A percentile compares a stretch with the other conserved stretches of the same genome.
Evolutionary conservation across 768 basidiomycete species (phyloP).

Genomic region (Ramaria sp.): DNA sequence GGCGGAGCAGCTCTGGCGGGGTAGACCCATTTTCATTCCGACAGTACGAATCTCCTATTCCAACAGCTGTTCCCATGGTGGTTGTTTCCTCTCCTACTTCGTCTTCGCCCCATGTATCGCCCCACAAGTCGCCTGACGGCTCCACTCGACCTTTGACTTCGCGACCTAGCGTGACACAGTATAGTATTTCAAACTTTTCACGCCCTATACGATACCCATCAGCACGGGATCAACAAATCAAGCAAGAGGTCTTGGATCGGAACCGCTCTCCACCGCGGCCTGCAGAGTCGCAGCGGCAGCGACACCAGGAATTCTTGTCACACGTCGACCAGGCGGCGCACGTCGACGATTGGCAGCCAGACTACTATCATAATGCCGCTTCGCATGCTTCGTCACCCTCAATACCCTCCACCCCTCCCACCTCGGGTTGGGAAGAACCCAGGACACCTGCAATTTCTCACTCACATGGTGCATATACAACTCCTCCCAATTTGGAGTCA

Average conservation of each 20-base stretch:
- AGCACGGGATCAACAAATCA: slow-evolving; percentile 27
- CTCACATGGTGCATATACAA: background rate
- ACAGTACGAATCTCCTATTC: slow-evolving; percentile 8
- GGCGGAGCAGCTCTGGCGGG: slow-evolving; percentile 8
- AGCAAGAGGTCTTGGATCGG: slow-evolving; percentile 43
- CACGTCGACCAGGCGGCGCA: background rate
- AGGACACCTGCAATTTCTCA: background rate
- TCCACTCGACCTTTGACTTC: background rate
- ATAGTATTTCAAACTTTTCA: slow-evolving; percentile 51
- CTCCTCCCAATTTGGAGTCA: background rate
- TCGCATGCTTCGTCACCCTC: background rate
- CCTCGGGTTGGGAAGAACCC: background rate
- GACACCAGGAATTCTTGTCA: background rate
- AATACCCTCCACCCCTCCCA: background rate
- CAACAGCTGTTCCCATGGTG: slow-evolving; percentile 37
- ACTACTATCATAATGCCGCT: background rate
- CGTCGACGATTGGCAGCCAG: too few relatives aligned
- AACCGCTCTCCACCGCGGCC: slow-evolving; percentile 22
- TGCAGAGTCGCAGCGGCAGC: slow-evolving; percentile 4
- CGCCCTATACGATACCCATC: slow-evolving; percentile 43
- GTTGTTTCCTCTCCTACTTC: slow-evolving; percentile 38
- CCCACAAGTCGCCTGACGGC: background rate
- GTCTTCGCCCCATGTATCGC: background rate
- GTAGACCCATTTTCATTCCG: slow-evolving; percentile 15
- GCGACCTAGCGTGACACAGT: slow-evolving; percentile 23